Evolutionary conservation across 2,329 filamentous ascomycete species (phyloP).

Genomic region (Penicillium glabrum): DNA sequence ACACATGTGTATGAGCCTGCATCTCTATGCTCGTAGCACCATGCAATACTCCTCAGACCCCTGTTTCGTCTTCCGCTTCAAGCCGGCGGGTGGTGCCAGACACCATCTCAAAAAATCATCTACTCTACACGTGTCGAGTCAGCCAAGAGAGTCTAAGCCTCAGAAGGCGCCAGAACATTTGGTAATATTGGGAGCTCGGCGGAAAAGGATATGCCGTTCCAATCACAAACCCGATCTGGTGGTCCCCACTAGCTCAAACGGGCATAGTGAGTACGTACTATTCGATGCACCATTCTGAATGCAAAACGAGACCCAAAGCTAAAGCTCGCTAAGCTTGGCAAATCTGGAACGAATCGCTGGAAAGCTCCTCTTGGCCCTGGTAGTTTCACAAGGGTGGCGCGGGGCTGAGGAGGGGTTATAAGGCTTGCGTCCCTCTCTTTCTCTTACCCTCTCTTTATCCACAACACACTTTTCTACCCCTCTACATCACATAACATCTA

Average conservation of each 20-base stretch:
- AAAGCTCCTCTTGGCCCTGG: not conserved
- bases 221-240: not conserved
- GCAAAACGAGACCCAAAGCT: not conserved
- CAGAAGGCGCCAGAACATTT: not conserved
- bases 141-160: not conserved
- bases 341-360: not conserved
- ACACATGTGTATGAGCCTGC: not conserved
- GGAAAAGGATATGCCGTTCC: not conserved
- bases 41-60: not conserved
- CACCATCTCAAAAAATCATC: not conserved
- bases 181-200: not conserved
- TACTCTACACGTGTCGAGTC: not conserved
- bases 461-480: not conserved
- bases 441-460: constrained; percentile 5
- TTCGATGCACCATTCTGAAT: not conserved
- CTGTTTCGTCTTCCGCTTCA: not conserved
- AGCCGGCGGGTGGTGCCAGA: not conserved
- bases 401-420: constrained; percentile 5
- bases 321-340: constrained; percentile 2
- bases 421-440: not conserved
- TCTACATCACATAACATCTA: not conserved
- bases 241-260: not conserved
- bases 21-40: not conserved
- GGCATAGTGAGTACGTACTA: constrained; percentile 1
- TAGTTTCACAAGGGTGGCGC: constrained; percentile 3